Conservation (phyloP, 371 early-diverging fungal species). For the Rhizopus sp. region DNA sequence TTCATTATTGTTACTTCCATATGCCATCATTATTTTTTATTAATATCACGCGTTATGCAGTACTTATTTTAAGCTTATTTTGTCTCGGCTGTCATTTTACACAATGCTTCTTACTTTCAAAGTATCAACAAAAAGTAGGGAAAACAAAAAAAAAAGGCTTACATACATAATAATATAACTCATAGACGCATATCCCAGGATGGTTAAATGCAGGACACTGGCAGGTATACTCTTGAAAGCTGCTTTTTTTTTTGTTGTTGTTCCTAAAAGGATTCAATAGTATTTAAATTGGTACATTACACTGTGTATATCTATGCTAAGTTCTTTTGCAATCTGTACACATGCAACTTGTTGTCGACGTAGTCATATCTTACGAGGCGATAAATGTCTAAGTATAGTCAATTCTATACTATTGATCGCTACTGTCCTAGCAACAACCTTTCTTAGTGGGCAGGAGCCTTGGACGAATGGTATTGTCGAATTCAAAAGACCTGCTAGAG, state of each 20-base stretch:
- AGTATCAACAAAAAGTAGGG: slow-evolving; percentile 32
- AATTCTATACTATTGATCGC: slow-evolving; percentile 16
- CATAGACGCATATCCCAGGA: slow-evolving; percentile 29
- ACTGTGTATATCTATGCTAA: slow-evolving; percentile 22
- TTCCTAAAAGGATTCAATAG: slow-evolving; percentile 14
- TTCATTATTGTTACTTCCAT: not conserved
- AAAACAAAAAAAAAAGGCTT: not conserved
- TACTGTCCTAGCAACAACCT: slow-evolving; percentile 25
- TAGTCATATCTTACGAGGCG: slow-evolving; percentile 30
- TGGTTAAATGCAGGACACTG: slow-evolving; percentile 43
- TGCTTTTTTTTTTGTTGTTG: too few species aligned
- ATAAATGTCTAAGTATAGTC: slow-evolving; percentile 29
- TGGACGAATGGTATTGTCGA: slow-evolving; percentile 40
- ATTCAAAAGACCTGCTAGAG: slow-evolving; percentile 34
- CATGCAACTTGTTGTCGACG: slow-evolving; percentile 37
- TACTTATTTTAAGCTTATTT: slow-evolving; percentile 20
- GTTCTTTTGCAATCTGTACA: slow-evolving; percentile 27
- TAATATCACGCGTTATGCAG: slow-evolving; percentile 24
- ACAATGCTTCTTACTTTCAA: slow-evolving; percentile 31
- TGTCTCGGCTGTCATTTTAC: slow-evolving; percentile 27
- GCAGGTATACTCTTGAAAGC: slow-evolving; percentile 26
- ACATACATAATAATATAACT: not conserved
- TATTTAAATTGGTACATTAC: slow-evolving; percentile 35
- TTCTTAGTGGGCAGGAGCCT: slow-evolving; percentile 34
- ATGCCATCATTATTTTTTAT: slow-evolving; percentile 11